Percentiles rank a stretch among this genome's conserved stretches.
These are phyloP conservation scores for Phytophthora ohioensis DNA, from an alignment of 352 stramenopile genomes.

Conservation along the genomic window DNA sequence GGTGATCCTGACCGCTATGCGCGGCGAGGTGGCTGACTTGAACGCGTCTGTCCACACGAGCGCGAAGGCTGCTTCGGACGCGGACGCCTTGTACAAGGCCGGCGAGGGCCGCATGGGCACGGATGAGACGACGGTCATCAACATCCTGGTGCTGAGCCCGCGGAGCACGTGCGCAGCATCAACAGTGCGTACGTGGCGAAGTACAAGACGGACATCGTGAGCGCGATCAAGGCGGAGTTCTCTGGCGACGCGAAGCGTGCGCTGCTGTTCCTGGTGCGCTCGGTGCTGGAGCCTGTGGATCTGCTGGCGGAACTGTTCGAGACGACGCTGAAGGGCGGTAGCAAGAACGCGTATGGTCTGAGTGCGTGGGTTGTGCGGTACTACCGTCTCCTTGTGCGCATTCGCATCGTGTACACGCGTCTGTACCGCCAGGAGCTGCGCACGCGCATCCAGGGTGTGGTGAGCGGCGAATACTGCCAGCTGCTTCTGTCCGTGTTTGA, in stretches of 20 bases:
- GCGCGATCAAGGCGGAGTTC: conserved; percentile 70
- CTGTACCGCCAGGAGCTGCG: conserved; percentile 36
- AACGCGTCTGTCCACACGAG: conserved; percentile 62
- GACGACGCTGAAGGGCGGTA: conserved; percentile 68
- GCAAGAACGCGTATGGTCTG: conserved; percentile 69
- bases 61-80: conserved; percentile 57
- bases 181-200: conserved; percentile 57
- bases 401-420: conserved; percentile 74
- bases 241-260: conserved; percentile 45
- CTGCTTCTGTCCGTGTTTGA: no score
- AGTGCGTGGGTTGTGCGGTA: conserved; percentile 71
- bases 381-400: conserved; percentile 62
- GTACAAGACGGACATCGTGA: conserved; percentile 64
- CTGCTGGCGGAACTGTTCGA: conserved; percentile 64
- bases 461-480: no score
- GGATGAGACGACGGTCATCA: conserved; percentile 62
- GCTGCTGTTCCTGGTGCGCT: conserved; percentile 51
- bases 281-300: conserved; percentile 58
- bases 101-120: conserved; percentile 70
- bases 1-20: conserved; percentile 60
- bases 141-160: conserved; percentile 47
- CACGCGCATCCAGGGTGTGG: no score
- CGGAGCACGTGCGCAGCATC: conserved; percentile 53
- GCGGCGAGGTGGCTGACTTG: conserved; percentile 40
- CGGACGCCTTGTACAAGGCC: conserved; percentile 68